Evolutionary conservation across 352 stramenopile genomes (phyloP).

Genomic region (Phytophthora macrochlamydospora): DNA sequence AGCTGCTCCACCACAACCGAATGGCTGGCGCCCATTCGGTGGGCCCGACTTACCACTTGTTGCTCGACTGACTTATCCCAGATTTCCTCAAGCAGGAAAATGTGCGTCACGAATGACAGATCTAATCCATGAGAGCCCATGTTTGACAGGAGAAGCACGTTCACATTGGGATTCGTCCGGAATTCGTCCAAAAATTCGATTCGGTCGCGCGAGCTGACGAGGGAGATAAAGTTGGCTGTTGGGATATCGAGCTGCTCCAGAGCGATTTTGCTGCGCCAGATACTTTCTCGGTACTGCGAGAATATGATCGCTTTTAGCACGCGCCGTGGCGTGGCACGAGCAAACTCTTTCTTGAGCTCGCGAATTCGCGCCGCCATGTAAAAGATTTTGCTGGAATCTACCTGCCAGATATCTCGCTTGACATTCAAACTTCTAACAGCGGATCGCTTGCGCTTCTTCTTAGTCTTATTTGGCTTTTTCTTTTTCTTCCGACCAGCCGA

Average conservation of each 20-base stretch:
- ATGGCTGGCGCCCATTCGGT: constrained; percentile 93
- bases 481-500: constrained; percentile 14
- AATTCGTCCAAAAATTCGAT: constrained; percentile 58
- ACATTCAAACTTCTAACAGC: constrained; percentile 11
- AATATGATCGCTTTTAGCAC: constrained; percentile 76
- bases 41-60: constrained; percentile 95
- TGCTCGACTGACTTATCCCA: constrained; percentile 94
- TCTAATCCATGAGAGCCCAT: constrained; percentile 95
- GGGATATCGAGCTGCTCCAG: constrained; percentile 60
- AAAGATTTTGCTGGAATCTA: constrained; percentile 59
- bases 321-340: constrained; percentile 5
- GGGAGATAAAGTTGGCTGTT: constrained; percentile 61
- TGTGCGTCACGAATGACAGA: constrained; percentile 97
- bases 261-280: constrained; percentile 64
- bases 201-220: constrained; percentile 33
- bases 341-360: constrained; percentile 51
- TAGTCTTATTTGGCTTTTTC: background rate
- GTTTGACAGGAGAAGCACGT: constrained; percentile 93
- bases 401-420: constrained; percentile 32
- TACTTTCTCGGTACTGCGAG: constrained; percentile 71
- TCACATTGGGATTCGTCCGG: constrained; percentile 51
- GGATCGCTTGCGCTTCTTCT: constrained; percentile 11
- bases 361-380: constrained; percentile 60
- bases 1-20: constrained; percentile 93
- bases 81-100: constrained; percentile 96